A percentile compares a stretch with the other conserved stretches of the same genome.
These are phyloP conservation scores for Salvia miltiorrhiza DNA, from an alignment of 257 asterid species.

Conservation along the genomic window DNA sequence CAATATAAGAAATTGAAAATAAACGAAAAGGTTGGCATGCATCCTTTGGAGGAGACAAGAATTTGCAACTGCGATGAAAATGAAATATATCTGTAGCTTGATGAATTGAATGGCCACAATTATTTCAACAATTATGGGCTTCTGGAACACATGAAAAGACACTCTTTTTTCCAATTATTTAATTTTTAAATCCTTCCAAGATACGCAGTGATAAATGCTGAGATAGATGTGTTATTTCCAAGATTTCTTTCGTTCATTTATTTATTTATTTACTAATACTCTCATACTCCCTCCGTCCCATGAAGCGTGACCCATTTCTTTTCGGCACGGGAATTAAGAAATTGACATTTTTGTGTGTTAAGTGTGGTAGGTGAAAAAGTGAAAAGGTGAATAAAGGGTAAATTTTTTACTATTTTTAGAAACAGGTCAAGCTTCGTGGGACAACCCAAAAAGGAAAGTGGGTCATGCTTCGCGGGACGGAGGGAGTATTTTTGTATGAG, in stretches of 20 bases:
- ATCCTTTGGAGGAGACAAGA: constrained; percentile 32
- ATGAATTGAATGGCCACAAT: constrained; percentile 23
- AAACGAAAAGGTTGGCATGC: constrained; percentile 16
- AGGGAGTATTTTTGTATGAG: not conserved
- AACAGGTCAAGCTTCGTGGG: too few relatives aligned
- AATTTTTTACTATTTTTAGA: too few relatives aligned
- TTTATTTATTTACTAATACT: too few relatives aligned
- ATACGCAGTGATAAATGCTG: not conserved
- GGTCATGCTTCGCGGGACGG: too few relatives aligned
- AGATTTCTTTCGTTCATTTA: not conserved
- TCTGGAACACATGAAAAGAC: constrained; percentile 32
- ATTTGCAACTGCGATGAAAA: constrained; percentile 17
- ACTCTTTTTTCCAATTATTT: not conserved
- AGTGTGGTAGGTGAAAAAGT: too few relatives aligned
- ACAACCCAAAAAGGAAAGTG: too few relatives aligned
- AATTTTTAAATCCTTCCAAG: constrained; percentile 7
- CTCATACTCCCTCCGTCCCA: too few relatives aligned
- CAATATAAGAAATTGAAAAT: not conserved
- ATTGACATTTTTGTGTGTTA: too few relatives aligned
- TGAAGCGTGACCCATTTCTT: too few relatives aligned
- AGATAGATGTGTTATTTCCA: not conserved
- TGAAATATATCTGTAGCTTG: constrained; percentile 23
- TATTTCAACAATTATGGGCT: constrained; percentile 39
- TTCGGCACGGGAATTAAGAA: too few relatives aligned
- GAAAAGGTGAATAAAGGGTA: too few relatives aligned